Conservation (phyloP, 2,329 filamentous ascomycete species). For the Fusarium temperatum region DNA sequence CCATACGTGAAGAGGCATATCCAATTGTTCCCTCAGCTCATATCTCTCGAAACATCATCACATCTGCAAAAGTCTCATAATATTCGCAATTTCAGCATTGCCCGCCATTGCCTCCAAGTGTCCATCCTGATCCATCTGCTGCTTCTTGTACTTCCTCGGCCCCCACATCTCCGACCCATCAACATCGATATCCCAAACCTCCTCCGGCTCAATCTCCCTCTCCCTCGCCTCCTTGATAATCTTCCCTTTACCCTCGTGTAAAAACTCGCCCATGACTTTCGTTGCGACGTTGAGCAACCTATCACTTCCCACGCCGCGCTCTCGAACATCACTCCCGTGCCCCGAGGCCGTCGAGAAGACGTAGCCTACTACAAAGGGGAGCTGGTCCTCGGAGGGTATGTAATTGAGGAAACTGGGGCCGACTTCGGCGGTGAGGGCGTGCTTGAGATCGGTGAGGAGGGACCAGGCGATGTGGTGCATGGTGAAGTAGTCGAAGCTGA, state of each 20-base stretch:
- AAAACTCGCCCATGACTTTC: no score
- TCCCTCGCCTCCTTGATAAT: no score
- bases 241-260: no score
- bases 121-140: background rate
- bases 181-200: background rate
- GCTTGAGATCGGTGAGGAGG: background rate
- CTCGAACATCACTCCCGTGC: background rate
- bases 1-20: no score
- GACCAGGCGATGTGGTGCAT: constrained; percentile 13
- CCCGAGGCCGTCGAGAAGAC: constrained; percentile 37
- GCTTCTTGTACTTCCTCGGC: background rate
- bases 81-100: background rate
- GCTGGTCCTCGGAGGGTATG: background rate
- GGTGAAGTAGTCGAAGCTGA: constrained; percentile 22
- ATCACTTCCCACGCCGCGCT: background rate
- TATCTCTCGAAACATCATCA: background rate
- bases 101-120: no score
- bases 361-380: constrained; percentile 43
- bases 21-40: background rate
- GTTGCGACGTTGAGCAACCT: background rate
- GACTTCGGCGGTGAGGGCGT: background rate
- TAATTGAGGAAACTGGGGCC: background rate
- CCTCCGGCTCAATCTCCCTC: background rate
- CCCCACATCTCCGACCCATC: background rate
- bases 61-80: background rate